These are phyloP conservation scores for Lachnellula occidentalis DNA, from an alignment of 2,329 filamentous ascomycete species.

Conservation along the genomic window DNA sequence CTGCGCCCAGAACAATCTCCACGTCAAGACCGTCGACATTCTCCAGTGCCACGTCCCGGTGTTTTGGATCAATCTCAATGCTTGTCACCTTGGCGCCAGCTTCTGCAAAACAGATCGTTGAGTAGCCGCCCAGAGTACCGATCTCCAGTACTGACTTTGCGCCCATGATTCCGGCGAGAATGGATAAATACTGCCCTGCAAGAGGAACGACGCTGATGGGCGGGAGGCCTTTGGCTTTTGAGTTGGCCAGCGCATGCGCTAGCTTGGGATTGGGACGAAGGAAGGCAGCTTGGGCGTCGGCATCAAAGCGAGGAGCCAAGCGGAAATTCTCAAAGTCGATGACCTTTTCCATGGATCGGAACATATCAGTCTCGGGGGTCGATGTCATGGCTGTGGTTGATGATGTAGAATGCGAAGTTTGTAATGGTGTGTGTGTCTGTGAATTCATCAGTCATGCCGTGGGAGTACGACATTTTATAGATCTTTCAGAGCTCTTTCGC, in stretches of 20 bases:
- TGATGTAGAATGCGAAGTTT: too few relatives aligned
- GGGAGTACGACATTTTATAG: too few relatives aligned
- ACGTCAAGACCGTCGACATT: slow-evolving; percentile 41
- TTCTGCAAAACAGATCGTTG: slow-evolving; percentile 40
- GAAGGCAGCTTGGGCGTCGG: slow-evolving; percentile 10
- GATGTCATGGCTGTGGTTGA: too few relatives aligned
- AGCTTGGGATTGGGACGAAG: slow-evolving; percentile 24
- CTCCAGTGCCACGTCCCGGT: slow-evolving; percentile 41
- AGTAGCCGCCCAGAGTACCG: slow-evolving; percentile 49
- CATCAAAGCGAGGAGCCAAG: slow-evolving; percentile 6
- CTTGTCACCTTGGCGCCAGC: slow-evolving; percentile 41
- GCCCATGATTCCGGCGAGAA: slow-evolving; percentile 34
- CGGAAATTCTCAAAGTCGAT: not conserved
- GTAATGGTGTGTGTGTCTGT: too few relatives aligned
- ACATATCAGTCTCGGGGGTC: too few relatives aligned
- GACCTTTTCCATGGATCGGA: not conserved
- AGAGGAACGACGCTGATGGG: slow-evolving; percentile 34
- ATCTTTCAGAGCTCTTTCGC: too few relatives aligned
- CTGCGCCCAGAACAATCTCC: slow-evolving; percentile 41
- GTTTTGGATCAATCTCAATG: slow-evolving; percentile 43
- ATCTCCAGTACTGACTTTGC: slow-evolving; percentile 44
- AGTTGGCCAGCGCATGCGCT: slow-evolving; percentile 31
- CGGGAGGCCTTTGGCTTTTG: slow-evolving; percentile 31
- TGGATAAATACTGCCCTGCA: slow-evolving; percentile 35
- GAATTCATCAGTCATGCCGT: too few relatives aligned